phyloP scores from a whole-genome alignment of 2,329 filamentous ascomycete species.

The Ophiostoma fasciatum region DNA sequence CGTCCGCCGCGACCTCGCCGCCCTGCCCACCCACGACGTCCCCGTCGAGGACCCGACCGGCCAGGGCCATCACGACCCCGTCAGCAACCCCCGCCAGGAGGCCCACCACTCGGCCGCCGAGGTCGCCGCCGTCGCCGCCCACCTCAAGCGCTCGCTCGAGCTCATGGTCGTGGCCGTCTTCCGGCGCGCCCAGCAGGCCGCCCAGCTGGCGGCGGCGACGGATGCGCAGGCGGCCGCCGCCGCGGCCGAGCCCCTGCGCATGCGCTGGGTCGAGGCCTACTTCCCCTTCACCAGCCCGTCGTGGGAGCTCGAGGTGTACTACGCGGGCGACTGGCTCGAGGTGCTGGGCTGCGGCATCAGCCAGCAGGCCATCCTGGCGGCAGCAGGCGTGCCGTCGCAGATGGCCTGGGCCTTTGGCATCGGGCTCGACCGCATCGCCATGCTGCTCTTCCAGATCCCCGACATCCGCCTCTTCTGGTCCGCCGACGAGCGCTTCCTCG shows the following conservation, averaged over 20 bases:
- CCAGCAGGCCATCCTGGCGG: slow-evolving; percentile 64
- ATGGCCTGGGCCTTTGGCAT: slow-evolving; percentile 94
- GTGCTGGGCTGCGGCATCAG: slow-evolving; percentile 87
- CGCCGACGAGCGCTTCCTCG: slow-evolving; percentile 66
- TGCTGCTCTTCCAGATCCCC: slow-evolving; percentile 91
- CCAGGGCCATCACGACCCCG: slow-evolving; percentile 57
- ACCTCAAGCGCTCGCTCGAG: slow-evolving; percentile 82
- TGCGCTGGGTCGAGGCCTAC: slow-evolving; percentile 93
- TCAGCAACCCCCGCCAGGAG: slow-evolving; percentile 70
- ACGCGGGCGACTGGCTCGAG: slow-evolving; percentile 90
- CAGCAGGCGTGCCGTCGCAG: slow-evolving; percentile 59
- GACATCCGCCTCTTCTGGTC: slow-evolving; percentile 98
- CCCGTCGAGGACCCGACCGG: slow-evolving; percentile 75
- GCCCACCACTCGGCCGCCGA: slow-evolving; percentile 58
- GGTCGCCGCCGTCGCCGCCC: slow-evolving; percentile 65
- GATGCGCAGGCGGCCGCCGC: slow-evolving; percentile 16
- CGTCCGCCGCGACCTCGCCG: slow-evolving; percentile 55
- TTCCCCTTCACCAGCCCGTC: slow-evolving; percentile 94
- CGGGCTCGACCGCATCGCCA: slow-evolving; percentile 87
- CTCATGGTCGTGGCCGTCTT: slow-evolving; percentile 85
- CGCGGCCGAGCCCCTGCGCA: slow-evolving; percentile 57
- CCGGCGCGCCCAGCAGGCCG: slow-evolving; percentile 55
- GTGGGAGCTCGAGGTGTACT: slow-evolving; percentile 93
- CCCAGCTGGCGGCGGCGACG: slow-evolving; percentile 28
- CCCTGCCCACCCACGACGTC: slow-evolving; percentile 58